Base-by-base conservation (phyloP, 225 moss, liverwort and hornwort species). In the Bryum argenteum region DNA sequence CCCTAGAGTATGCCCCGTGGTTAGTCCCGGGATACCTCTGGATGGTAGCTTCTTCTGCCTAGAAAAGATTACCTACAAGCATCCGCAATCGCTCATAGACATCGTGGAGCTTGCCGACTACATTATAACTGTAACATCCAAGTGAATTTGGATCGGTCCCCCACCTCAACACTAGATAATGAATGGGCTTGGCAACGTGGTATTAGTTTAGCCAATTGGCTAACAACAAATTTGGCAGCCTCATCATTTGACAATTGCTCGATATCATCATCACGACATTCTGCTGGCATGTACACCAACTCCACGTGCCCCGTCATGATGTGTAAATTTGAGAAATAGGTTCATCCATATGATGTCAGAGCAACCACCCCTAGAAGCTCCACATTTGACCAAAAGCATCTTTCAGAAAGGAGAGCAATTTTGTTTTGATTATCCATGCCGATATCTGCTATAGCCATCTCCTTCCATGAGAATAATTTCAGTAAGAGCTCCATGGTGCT, bases 351-450 rank as follows among this genome's bases (percentile, higher is more conserved):
- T 1, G 94, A 91, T 19, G 94, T 94, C 10, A 81, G 79, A 48
- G 94, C 91, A 71, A 94, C 91, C 17, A 94, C 89, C 69, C 94
- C 94, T 23, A 94, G 71, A 69, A 91, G 91, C 80, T 94, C 94
- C 19, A 91, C 94, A 67, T 91, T 91, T 8, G 94, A 91, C 94
- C 94, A 94, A 54, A 86, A 90, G 24, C 87, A 89, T 73, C 72
- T 82, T 24, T 88, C 86, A 77, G 91, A 94, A 58, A 81, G 82
- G 33, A 94, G 79, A 19, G 91, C 94, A 57, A 94, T 90, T 65
- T 94, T 91, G 62, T 94, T 94, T 74, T 94, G 89, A 21, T 91
- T 91, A 24, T 91, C 94, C 50, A 94, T 81, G 13, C 88, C 94
- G 69, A 94, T 65, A 74, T 91, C 91, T 33, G 57, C 68, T 14